Evolutionary conservation across 192 early-diverging fungal species (phyloP).

Genomic region (Gigaspora rosea): DNA sequence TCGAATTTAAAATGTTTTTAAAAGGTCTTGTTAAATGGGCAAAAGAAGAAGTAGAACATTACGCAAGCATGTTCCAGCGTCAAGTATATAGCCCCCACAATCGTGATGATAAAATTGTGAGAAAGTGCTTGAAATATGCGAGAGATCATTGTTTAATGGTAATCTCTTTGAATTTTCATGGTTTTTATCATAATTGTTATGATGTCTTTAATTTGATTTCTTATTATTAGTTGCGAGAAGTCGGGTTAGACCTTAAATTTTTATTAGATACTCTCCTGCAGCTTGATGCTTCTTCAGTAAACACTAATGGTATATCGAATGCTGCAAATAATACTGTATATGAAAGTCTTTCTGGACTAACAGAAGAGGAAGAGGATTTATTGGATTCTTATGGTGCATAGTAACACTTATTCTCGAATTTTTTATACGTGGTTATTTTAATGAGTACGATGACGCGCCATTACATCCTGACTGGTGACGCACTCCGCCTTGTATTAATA

Average conservation of each 20-base stretch:
- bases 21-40: constrained; percentile 92
- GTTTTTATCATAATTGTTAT: background rate
- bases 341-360: background rate
- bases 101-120: background rate
- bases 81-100: constrained; percentile 24
- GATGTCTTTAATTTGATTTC: background rate
- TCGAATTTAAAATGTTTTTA: background rate
- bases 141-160: constrained; percentile 32
- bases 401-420: too few species aligned
- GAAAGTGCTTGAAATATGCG: constrained; percentile 10
- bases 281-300: background rate
- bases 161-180: background rate
- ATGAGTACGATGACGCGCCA: too few species aligned
- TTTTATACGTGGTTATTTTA: too few species aligned
- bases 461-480: too few species aligned
- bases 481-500: too few species aligned
- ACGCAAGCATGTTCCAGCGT: constrained; percentile 66
- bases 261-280: constrained; percentile 19
- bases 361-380: background rate
- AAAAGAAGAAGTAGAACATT: constrained; percentile 78
- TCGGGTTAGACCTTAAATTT: constrained; percentile 31
- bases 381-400: background rate
- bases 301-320: background rate
- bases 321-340: background rate
- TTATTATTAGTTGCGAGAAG: constrained; percentile 14